phyloP scores from a whole-genome alignment of 805 yeast species.

The Barnettozyma salicaria region DNA sequence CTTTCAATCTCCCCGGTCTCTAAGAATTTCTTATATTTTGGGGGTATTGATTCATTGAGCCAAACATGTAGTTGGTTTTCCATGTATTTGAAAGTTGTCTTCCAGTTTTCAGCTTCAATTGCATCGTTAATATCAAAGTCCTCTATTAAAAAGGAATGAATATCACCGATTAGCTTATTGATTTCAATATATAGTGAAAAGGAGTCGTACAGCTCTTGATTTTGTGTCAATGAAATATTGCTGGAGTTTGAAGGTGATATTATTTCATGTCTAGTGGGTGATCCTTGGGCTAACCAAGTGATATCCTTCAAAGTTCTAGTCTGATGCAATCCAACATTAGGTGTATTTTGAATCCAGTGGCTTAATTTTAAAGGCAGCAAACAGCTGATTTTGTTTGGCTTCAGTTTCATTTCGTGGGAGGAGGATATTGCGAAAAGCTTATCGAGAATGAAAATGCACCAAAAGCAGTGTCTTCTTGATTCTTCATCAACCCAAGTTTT shows the following conservation, averaged over 20 bases:
- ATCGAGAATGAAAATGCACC: conserved; percentile 23
- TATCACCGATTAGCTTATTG: conserved; percentile 21
- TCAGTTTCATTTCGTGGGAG: conserved; percentile 22
- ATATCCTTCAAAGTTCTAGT: conserved; percentile 6
- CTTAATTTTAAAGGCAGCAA: conserved; percentile 17
- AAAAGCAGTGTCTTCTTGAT: conserved; percentile 23
- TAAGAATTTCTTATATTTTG: conserved; percentile 8
- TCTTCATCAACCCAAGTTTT: conserved; percentile 24
- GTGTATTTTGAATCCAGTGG: conserved; percentile 14
- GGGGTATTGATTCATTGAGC: conserved; percentile 17
- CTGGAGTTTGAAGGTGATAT: not conserved
- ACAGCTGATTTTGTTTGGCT: conserved; percentile 14
- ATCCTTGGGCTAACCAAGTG: conserved; percentile 7
- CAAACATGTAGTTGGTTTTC: conserved; percentile 19
- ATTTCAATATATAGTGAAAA: conserved; percentile 21
- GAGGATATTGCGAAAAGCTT: conserved; percentile 23
- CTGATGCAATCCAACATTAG: conserved; percentile 1
- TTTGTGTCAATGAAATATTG: not conserved
- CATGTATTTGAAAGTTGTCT: conserved; percentile 15
- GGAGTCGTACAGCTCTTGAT: conserved; percentile 16
- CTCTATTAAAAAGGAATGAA: conserved; percentile 20
- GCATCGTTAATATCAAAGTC: conserved; percentile 19
- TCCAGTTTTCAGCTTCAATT: conserved; percentile 17
- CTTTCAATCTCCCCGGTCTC: conserved; percentile 14
- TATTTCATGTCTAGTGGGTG: conserved; percentile 1